These are phyloP conservation scores for Hypoxylon crocopeplum DNA, from an alignment of 495 filamentous ascomycete genomes.

Conservation along the genomic window DNA sequence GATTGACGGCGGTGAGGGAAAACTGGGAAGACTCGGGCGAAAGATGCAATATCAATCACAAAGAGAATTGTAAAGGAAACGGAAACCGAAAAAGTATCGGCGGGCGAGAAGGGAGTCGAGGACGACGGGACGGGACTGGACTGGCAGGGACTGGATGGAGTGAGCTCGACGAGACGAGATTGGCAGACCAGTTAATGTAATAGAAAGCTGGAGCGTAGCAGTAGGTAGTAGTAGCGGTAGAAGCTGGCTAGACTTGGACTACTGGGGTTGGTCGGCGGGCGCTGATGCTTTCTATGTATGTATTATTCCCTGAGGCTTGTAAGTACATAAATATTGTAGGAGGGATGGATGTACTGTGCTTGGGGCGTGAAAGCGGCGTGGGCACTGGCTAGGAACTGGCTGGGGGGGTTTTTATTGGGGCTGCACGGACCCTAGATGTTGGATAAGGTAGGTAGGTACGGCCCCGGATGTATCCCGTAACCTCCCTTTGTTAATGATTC, in stretches of 20 bases:
- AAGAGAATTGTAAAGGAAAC: conserved; percentile 26
- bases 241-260: too few relatives aligned
- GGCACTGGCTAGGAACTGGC: background rate
- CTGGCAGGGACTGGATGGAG: conserved; percentile 2
- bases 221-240: too few relatives aligned
- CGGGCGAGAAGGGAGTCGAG: conserved; percentile 13
- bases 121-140: conserved; percentile 9
- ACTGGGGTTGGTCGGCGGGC: too few relatives aligned
- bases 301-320: too few relatives aligned
- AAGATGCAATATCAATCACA: conserved; percentile 34
- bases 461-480: too few relatives aligned
- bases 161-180: conserved; percentile 3
- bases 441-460: too few relatives aligned
- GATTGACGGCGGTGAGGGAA: conserved; percentile 29
- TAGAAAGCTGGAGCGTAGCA: background rate
- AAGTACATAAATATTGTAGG: background rate
- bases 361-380: background rate
- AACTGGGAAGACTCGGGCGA: conserved; percentile 20
- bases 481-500: background rate
- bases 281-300: too few relatives aligned
- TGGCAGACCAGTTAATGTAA: background rate
- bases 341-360: background rate
- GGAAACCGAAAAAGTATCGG: conserved; percentile 24
- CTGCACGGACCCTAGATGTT: too few relatives aligned
- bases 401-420: too few relatives aligned